A percentile compares a stretch with the other conserved stretches of the same genome.
Evolutionary conservation across 805 yeast genomes (phyloP).

Genomic region (Sugiyamaella smithiae): DNA sequence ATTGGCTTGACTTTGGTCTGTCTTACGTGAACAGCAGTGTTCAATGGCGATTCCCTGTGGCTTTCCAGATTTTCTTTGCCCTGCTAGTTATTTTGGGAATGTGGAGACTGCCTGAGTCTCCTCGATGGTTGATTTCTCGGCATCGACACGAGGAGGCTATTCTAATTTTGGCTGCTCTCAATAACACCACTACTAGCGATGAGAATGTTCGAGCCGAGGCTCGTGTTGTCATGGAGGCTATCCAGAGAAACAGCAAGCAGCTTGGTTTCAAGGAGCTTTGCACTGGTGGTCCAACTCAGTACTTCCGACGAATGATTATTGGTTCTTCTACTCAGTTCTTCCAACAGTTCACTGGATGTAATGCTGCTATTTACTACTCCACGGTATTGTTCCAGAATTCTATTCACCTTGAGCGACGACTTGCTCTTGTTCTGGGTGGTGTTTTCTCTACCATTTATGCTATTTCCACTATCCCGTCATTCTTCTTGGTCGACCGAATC

Average conservation of each 20-base stretch:
- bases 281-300: constrained; percentile 55
- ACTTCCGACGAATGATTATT: constrained; percentile 56
- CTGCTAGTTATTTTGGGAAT: constrained; percentile 52
- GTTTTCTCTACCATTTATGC: constrained; percentile 26
- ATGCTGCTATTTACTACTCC: constrained; percentile 27
- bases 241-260: constrained; percentile 18
- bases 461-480: constrained; percentile 32
- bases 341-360: constrained; percentile 35
- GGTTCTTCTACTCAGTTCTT: constrained; percentile 60
- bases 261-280: constrained; percentile 29
- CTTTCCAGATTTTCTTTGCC: constrained; percentile 61
- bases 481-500: constrained; percentile 37
- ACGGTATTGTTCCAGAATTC: constrained; percentile 25
- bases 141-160: constrained; percentile 48
- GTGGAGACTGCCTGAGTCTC: constrained; percentile 77
- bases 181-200: constrained; percentile 11
- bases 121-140: constrained; percentile 74
- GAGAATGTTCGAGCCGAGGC: constrained; percentile 19
- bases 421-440: constrained; percentile 26
- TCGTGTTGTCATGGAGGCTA: constrained; percentile 21
- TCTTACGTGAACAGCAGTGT: constrained; percentile 48
- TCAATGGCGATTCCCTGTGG: constrained; percentile 79
- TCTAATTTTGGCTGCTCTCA: constrained; percentile 50
- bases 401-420: constrained; percentile 17
- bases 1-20: constrained; percentile 57